phyloP scores from a whole-genome alignment of 768 basidiomycete genomes.

The Tricholoma sp. region DNA sequence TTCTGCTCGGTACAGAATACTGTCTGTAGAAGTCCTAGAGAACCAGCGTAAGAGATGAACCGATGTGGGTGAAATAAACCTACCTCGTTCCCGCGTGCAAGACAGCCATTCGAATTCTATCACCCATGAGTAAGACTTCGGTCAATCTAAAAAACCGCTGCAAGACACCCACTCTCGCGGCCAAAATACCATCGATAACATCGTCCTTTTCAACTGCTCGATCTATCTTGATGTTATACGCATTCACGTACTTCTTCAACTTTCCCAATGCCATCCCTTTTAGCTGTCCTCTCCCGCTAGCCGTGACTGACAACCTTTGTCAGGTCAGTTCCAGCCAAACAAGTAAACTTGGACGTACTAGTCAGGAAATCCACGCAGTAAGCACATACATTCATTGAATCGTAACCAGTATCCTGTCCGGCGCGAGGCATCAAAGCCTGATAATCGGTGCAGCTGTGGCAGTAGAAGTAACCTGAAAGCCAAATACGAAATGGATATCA shows the following conservation, averaged over 20 bases:
- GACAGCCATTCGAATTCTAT: conserved; percentile 58
- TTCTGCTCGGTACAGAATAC: conserved; percentile 53
- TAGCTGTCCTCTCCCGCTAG: conserved; percentile 53
- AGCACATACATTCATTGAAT: conserved; percentile 60
- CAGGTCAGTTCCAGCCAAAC: conserved; percentile 1
- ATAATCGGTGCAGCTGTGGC: conserved; percentile 68
- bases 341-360: conserved; percentile 36
- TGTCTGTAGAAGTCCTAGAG: conserved; percentile 53
- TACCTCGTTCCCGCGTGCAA: conserved; percentile 57
- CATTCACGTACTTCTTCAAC: conserved; percentile 63
- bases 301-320: conserved; percentile 50
- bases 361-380: conserved; percentile 68
- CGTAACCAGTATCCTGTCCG: conserved; percentile 53
- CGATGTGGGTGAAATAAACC: neutral
- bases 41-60: neutral
- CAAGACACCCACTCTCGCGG: conserved; percentile 42
- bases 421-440: conserved; percentile 72
- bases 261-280: conserved; percentile 51
- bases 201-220: conserved; percentile 76
- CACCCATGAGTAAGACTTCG: neutral
- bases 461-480: conserved; percentile 61
- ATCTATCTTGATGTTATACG: conserved; percentile 60
- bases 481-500: conserved; percentile 4
- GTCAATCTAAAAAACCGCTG: neutral
- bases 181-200: conserved; percentile 60